Evolutionary conservation across 1,284 basidiomycete species (phyloP), one percentile per base, ranked within the genome.

Genomic region (Cutaneotrichosporon sp.): DNA sequence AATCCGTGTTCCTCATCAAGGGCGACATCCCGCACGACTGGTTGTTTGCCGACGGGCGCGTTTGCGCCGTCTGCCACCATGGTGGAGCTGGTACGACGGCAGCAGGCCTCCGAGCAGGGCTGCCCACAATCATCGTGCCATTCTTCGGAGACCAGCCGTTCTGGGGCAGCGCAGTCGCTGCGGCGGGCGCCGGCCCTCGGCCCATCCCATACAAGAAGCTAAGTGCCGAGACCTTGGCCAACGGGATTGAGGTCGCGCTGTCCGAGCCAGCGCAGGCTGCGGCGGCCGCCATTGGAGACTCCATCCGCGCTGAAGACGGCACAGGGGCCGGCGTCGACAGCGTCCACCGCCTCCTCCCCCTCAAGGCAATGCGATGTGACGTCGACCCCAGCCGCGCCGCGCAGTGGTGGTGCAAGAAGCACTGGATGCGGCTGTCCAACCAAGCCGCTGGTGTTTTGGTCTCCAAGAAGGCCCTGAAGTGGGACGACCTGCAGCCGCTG

Each of bases 51-150:
- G 69, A 76, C 0, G 71, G 69, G 34, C 76, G 85, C 14, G 86
- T 88, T 0, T 77, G 83, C n/a, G 86, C 86, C 0, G 87, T 88
- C 0, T 85, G 87, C n/a, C 87, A 89, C 70, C 87, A 89, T 68
- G 87, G 87, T 4, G 87, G 87, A 3, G 87, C 87, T 2, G 87
- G 87, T 0, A 88, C 87, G 0, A 85, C 86, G 4, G 85, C 87
- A 0, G 84, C 86, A 10, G 86, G 86, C 3, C 74, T 89, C 16
- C 79, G 84, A 0, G 84, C 86, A 56, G 87, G 87, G 0, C 74
- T 84, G 10, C 87, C 87, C 1, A 88, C 87, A 0, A 83, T 88
- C 8, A 82, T 89, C 0, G 84, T 88, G 0, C 87, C 87, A 0
- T 88, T 87, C 78, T 89, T 89, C 72, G 87, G 87, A 0, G 87